Base-by-base conservation (phyloP, 2,329 filamentous ascomycete species). In the Exophiala xenobiotica region DNA sequence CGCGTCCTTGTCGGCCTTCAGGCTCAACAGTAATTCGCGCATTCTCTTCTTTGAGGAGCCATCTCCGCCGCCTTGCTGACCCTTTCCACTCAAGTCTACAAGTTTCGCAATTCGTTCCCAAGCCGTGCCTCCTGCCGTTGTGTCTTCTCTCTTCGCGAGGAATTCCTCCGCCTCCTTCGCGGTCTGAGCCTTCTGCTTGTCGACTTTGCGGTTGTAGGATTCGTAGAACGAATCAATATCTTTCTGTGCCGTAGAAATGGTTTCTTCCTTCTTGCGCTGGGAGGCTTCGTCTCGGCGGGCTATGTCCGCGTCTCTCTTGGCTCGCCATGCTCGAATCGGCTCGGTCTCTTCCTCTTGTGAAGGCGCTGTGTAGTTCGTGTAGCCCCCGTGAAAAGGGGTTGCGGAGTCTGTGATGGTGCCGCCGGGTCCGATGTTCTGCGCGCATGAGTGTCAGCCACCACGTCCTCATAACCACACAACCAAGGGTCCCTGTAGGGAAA, bases 221-320 rank as follows among this genome's bases (percentile, higher is more conserved):
- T 96, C 91, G 78, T 99, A 99, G 75, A 97, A 99, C 70, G 96
- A 93, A 69, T 99, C 93, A 59, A 99, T 95, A 70, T 95, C 93
- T 68, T 91, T 82, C 67, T 90, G 90, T 8, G 93, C 93, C 63
- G 93, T 90, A 69, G 89, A 84, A 67, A 96, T 76, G 1, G 90
- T 96, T 69, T 92, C 85, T 57, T 83, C 81, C 69, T 93, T 93
- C 74, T 91, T 89, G 60, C 83, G 78, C 35, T 84, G 82, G 48
- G 92, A 92, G 61, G 92, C 83, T 70, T 95, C 85, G 59, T 89
- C 86, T 64, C 92, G 88, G 71, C 91, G 90, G 63, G 86, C 78
- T 60, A 95, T 86, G 66, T 86, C 83, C 31, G 86, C 83, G 65
- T 96, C 88, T 60, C 93, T 87, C 66, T 87, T 86, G 72, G 92